Conservation (phyloP, 2,329 filamentous ascomycete genomes). For the Colletotrichum lentis region DNA sequence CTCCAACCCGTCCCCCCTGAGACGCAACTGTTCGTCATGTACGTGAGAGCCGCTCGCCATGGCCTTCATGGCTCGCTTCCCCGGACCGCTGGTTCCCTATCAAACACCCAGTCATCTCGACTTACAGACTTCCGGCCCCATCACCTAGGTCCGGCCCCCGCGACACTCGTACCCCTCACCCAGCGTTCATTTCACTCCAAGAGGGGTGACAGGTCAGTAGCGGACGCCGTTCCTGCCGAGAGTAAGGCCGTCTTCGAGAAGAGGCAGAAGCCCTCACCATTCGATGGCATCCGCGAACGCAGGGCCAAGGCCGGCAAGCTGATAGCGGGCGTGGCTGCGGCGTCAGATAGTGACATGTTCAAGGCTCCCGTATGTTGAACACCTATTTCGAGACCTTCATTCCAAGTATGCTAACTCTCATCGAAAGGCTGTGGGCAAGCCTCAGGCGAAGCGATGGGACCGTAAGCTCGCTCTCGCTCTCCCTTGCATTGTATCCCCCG, state of each 20-base stretch:
- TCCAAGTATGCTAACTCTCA: constrained; percentile 35
- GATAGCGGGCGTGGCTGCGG: constrained; percentile 78
- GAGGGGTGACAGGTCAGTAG: constrained; percentile 32
- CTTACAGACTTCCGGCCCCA: constrained; percentile 35
- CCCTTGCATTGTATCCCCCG: background rate
- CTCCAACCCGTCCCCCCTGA: background rate
- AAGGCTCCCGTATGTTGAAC: constrained; percentile 70
- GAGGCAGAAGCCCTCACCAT: constrained; percentile 36
- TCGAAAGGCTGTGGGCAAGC: constrained; percentile 61
- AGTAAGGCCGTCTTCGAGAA: constrained; percentile 37
- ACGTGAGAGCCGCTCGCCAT: constrained; percentile 16
- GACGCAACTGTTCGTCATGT: constrained; percentile 17
- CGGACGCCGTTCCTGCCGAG: constrained; percentile 36
- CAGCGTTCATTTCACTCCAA: constrained; percentile 32
- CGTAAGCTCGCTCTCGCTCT: constrained; percentile 68
- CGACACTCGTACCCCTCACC: background rate
- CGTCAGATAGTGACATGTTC: constrained; percentile 82
- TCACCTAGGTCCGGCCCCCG: constrained; percentile 11
- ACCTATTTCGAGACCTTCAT: background rate
- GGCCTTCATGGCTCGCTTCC: constrained; percentile 31
- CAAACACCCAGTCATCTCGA: constrained; percentile 24
- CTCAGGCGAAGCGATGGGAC: constrained; percentile 84
- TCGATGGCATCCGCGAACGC: constrained; percentile 72
- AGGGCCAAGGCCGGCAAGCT: constrained; percentile 77
- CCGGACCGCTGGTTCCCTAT: constrained; percentile 15